phyloP scores from a whole-genome alignment of 345 rosid genomes.

The Erysimum cheiranthoides region DNA sequence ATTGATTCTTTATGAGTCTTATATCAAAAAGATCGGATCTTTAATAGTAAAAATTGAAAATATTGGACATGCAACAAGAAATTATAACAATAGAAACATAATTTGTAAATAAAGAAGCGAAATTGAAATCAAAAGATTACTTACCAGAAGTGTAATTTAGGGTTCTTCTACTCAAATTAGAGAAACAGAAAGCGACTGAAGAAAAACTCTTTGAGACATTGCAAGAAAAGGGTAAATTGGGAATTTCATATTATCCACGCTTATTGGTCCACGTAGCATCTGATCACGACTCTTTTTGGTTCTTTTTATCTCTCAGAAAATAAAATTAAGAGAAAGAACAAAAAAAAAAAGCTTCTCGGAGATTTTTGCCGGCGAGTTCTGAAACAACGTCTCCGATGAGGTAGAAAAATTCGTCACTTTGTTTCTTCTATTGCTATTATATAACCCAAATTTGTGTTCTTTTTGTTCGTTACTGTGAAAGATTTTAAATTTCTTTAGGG shows the following conservation, averaged over 20 bases:
- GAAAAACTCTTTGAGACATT: no score
- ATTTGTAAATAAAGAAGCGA: background rate
- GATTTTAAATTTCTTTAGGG: background rate
- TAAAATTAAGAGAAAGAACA: background rate
- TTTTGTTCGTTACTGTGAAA: background rate
- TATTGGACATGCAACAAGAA: constrained; percentile 7
- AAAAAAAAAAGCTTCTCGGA: constrained; percentile 2
- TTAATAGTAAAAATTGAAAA: background rate
- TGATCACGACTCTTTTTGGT: background rate
- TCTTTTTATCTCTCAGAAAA: background rate
- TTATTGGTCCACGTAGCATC: background rate
- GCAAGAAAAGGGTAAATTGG: background rate
- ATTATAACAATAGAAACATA: background rate
- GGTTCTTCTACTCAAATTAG: constrained; percentile 22
- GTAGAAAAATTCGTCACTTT: background rate
- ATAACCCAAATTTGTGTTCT: background rate
- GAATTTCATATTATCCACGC: background rate
- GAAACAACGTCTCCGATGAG: constrained; percentile 24
- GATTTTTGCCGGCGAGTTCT: constrained; percentile 10
- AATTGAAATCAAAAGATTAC: constrained; percentile 20
- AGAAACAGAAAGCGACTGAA: constrained; percentile 4
- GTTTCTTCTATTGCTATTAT: background rate
- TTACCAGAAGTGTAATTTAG: constrained; percentile 30
- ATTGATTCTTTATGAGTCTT: background rate
- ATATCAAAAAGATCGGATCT: constrained; percentile 7